Evolutionary conservation across 257 asterid species (phyloP).

Genomic region (Solanum bukasovii): DNA sequence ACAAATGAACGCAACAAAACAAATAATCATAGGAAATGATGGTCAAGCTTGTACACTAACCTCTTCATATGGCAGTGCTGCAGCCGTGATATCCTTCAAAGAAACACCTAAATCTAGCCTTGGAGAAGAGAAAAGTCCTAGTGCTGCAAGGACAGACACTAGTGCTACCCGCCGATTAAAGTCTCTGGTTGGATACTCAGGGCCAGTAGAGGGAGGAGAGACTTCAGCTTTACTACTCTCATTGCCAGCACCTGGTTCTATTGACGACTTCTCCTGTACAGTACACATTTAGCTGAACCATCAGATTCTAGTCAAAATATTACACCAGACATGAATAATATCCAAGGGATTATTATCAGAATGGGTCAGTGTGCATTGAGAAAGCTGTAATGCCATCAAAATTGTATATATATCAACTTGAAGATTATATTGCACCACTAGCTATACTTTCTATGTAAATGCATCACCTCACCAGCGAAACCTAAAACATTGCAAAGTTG

Average conservation of each 20-base stretch:
- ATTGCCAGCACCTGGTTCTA: constrained; percentile 25
- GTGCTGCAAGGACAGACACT: constrained; percentile 51
- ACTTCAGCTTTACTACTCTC: constrained; percentile 10
- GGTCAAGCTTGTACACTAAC: constrained; percentile 22
- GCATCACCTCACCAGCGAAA: not conserved
- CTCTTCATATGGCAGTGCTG: constrained; percentile 87
- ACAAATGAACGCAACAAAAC: not conserved
- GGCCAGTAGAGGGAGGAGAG: constrained; percentile 35
- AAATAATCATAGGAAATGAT: not conserved
- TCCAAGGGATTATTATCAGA: not conserved
- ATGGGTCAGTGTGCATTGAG: not conserved
- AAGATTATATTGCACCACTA: not conserved
- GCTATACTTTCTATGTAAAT: not conserved
- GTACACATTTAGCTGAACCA: not conserved
- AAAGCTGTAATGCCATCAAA: not conserved
- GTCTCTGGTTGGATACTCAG: constrained; percentile 57
- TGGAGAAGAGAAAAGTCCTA: constrained; percentile 52
- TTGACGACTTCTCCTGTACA: constrained; percentile 38
- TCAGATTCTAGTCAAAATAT: not conserved
- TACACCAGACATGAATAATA: not conserved
- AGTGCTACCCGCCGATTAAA: constrained; percentile 61
- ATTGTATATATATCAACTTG: not conserved
- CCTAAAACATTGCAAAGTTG: not conserved
- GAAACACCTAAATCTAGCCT: constrained; percentile 78
- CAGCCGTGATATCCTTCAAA: constrained; percentile 74